phyloP scores from a whole-genome alignment of 2,329 filamentous ascomycete species.

The Trichoderma sp. region DNA sequence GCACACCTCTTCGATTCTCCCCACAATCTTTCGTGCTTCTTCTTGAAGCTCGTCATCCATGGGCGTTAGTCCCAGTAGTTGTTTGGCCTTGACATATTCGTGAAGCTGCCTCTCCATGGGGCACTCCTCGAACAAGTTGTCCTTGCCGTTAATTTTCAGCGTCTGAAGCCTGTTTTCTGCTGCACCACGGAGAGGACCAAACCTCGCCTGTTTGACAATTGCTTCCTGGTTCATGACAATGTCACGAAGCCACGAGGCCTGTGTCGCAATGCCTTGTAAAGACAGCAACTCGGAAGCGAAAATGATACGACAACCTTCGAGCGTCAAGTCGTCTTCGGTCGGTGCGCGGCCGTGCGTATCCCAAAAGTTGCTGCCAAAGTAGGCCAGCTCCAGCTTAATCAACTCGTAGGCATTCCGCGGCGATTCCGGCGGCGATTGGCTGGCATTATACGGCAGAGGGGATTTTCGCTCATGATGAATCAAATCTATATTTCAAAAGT shows the following conservation, averaged over 20 bases:
- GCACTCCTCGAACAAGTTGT: conserved; percentile 58
- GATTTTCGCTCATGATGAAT: conserved; percentile 64
- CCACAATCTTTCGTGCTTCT: conserved; percentile 60
- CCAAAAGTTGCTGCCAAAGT: conserved; percentile 50
- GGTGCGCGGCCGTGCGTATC: conserved; percentile 45
- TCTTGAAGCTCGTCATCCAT: conserved; percentile 62
- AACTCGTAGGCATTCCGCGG: conserved; percentile 63
- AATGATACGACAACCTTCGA: conserved; percentile 62
- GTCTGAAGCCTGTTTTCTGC: conserved; percentile 50
- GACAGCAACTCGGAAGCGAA: conserved; percentile 55
- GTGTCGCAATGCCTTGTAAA: conserved; percentile 41
- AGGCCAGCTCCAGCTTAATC: conserved; percentile 58
- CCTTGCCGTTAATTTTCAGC: conserved; percentile 60
- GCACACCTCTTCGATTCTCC: conserved; percentile 56
- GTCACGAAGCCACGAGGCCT: conserved; percentile 59
- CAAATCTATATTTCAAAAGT: conserved; percentile 55
- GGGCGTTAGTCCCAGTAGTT: conserved; percentile 58
- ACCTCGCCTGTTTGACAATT: conserved; percentile 47
- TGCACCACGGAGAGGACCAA: conserved; percentile 50
- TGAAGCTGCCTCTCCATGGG: conserved; percentile 57
- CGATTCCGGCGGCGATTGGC: conserved; percentile 46
- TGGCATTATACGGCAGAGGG: conserved; percentile 56
- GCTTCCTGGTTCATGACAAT: conserved; percentile 54
- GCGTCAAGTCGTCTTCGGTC: conserved; percentile 55
- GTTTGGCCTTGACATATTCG: conserved; percentile 54